These are phyloP conservation scores for Wallacemonas sp. DNA, from an alignment of 208 protist genomes.

Conservation along the genomic window DNA sequence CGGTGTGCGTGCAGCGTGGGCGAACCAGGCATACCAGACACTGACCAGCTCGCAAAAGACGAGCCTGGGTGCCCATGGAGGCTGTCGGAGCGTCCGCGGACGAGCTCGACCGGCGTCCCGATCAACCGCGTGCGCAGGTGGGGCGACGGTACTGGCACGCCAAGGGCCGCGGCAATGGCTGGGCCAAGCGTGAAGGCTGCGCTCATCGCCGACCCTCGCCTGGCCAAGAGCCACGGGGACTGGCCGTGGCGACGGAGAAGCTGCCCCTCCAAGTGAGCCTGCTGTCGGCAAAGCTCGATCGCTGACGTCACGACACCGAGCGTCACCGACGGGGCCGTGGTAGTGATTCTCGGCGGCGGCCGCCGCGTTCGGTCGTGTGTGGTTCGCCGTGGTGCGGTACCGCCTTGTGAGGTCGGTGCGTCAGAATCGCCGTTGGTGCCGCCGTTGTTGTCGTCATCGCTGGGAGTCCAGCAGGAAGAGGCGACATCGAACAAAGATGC, in stretches of 20 bases:
- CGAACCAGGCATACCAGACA: background rate
- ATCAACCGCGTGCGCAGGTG: background rate
- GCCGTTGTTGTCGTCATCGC: conserved; percentile 3
- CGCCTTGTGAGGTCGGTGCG: background rate
- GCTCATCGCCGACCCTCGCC: no score
- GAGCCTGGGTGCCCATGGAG: background rate
- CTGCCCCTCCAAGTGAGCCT: conserved; percentile 2
- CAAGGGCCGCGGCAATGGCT: no score
- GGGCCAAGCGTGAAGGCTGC: no score
- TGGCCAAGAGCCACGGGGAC: no score
- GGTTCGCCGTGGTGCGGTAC: background rate
- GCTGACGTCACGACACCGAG: conserved; percentile 2
- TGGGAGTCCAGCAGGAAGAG: background rate
- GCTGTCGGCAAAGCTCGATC: background rate
- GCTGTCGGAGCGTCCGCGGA: background rate
- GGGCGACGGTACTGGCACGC: background rate
- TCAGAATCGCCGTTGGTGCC: background rate
- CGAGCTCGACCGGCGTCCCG: background rate
- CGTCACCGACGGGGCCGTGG: background rate
- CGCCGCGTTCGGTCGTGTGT: background rate
- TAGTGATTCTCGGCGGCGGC: background rate
- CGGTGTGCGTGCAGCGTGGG: background rate
- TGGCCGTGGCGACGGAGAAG: background rate
- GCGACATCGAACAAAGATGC: background rate
- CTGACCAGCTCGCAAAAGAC: background rate